These are phyloP conservation scores for Alternaria metachromatica DNA, from an alignment of 2,329 filamentous ascomycete species.

Conservation along the genomic window DNA sequence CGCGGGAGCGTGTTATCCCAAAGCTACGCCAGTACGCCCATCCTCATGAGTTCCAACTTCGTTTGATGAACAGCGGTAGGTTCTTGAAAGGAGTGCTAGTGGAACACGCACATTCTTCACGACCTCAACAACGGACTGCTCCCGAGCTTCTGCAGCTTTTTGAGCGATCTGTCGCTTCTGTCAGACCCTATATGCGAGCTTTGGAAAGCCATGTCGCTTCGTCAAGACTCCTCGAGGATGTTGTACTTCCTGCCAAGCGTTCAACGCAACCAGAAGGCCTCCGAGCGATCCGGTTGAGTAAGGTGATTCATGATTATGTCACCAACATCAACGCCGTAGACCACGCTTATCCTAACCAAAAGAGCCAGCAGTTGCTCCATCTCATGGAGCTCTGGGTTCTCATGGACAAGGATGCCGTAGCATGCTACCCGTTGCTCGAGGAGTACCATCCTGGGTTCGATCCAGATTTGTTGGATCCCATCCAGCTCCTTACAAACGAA, in stretches of 20 bases:
- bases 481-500: conserved; percentile 57
- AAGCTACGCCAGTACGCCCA: conserved; percentile 50
- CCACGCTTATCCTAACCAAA: conserved; percentile 53
- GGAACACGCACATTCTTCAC: background rate
- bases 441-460: conserved; percentile 62
- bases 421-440: conserved; percentile 55
- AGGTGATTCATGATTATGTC: conserved; percentile 14
- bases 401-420: conserved; percentile 60
- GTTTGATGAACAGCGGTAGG: conserved; percentile 27
- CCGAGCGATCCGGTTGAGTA: conserved; percentile 53
- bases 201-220: conserved; percentile 14
- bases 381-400: conserved; percentile 65
- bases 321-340: conserved; percentile 25
- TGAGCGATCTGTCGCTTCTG: conserved; percentile 10
- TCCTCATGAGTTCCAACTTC: conserved; percentile 20
- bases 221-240: conserved; percentile 23
- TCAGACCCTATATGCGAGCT: conserved; percentile 23
- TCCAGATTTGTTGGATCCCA: conserved; percentile 59
- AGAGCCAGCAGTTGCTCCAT: conserved; percentile 61
- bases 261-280: background rate
- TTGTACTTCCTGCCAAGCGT: conserved; percentile 40
- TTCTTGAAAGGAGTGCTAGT: conserved; percentile 8
- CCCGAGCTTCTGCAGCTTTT: conserved; percentile 22
- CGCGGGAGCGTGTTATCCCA: conserved; percentile 50
- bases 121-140: background rate